A percentile compares a stretch with the other conserved stretches of the same genome.
phyloP scores from a whole-genome alignment of 352 stramenopile species.

The Globisporangium uncinulatum region DNA sequence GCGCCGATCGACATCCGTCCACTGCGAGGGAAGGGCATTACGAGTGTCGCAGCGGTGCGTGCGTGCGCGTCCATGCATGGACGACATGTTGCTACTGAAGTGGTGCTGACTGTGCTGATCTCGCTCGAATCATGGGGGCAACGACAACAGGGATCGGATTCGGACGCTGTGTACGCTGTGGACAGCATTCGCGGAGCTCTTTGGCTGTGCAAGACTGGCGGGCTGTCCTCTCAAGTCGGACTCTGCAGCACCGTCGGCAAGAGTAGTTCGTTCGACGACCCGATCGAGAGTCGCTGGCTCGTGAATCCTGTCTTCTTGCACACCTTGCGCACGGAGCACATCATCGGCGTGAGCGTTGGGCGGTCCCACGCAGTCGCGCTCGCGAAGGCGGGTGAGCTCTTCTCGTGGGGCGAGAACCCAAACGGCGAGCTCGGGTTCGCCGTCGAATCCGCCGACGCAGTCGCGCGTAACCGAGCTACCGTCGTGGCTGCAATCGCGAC shows the following conservation, averaged over 20 bases:
- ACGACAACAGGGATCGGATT: conserved; percentile 40
- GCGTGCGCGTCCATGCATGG: no score
- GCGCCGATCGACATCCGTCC: conserved; percentile 52
- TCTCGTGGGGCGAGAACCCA: conserved; percentile 94
- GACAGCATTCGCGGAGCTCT: conserved; percentile 39
- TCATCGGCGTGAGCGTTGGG: conserved; percentile 44
- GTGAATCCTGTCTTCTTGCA: conserved; percentile 66
- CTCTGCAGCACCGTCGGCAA: conserved; percentile 39
- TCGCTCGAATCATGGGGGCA: neutral
- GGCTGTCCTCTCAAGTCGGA: conserved; percentile 55
- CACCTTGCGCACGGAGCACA: conserved; percentile 48
- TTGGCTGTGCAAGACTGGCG: conserved; percentile 76
- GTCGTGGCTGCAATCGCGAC: conserved; percentile 49
- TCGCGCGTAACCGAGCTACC: conserved; percentile 46
- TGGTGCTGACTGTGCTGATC: neutral
- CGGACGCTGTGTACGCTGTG: conserved; percentile 68
- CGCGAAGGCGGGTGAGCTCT: conserved; percentile 84
- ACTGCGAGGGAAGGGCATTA: conserved; percentile 58
- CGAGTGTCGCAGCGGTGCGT: conserved; percentile 50
- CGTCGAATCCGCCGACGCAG: conserved; percentile 32
- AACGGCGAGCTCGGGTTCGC: conserved; percentile 72
- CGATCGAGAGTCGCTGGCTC: conserved; percentile 61
- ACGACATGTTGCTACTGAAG: neutral
- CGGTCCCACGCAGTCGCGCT: conserved; percentile 67
- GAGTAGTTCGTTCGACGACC: conserved; percentile 32